Evolutionary conservation across 345 rosid genomes (phyloP), one percentile per base, ranked within the genome.

Genomic region (Populus deltoides): DNA sequence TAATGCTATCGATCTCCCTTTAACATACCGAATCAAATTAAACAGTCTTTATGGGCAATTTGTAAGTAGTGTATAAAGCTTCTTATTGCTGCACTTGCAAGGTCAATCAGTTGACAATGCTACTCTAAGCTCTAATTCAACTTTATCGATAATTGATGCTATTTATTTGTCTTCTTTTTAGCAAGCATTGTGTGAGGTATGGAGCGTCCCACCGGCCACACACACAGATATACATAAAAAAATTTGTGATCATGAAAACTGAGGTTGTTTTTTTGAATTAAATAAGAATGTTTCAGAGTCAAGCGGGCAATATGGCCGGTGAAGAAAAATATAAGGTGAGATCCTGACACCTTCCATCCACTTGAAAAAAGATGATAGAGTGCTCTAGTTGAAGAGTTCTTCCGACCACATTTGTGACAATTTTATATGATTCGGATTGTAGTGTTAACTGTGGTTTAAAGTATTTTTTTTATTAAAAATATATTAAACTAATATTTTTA

Each of bases 311-410:
- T 5, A 33, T n/a, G 8, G 18, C 17, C 17, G 3, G 29, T 4
- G 29, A 29, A 2, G 27, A 16, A 66, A 17, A 35, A 6, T 39
- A 27, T 18, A 9, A 33, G 10, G 43, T 18, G 49, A n/a, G 51
- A 27, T 25, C 72, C 13, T 25, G 29, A 22, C 31, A 66, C 63
- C 71, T 57, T 27, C 78, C 78, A 47, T 27, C 63, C 78, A 47
- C 45, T 47, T 47, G 0, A 6, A 17, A 43, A 31, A 2, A 38
- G 7, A 27, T 38, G 15, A 39, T 22, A 2, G 4, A 63, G 43
- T 31, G 43, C 10, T 63, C 2, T 25, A 41, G 70, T 61, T 43
- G 61, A 29, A 41, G 9, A 63, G 11, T 25, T 62, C 8, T 24
- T 25, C 41, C 57, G 9, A 25, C 7, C 57, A 41, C 66, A 73